Base-by-base conservation (phyloP, 2,329 filamentous ascomycete genomes). In the Ophiostoma populinum region DNA sequence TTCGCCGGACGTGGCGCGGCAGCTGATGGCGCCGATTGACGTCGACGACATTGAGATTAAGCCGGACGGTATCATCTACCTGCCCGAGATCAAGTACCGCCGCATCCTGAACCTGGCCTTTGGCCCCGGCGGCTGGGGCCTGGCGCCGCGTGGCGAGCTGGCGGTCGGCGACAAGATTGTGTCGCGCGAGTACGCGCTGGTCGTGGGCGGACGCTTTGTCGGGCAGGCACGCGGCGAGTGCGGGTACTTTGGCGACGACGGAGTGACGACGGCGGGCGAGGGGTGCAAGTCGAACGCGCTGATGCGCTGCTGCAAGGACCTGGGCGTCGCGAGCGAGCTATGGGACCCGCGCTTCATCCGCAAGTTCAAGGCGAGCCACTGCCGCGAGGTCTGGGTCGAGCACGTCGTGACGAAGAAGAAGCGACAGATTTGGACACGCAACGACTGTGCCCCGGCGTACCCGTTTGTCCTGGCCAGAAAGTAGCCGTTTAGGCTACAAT, bases 31-130 rank as follows among this genome's bases (percentile, higher is more conserved):
- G 38, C 73, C 75, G 2, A 53, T 92, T 10, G 59, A 72, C 36
- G 58, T 68, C 0, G 67, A 75, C 32, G 87, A 95, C 56, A 75
- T 98, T 37, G 90, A 98, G 62, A 79, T 98, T 52, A 98, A 98
- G 62, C 87, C 90, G 21, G 90, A 98, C 59, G 90, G 90, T 22
- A 87, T 98, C 46, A 63, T 95, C 40, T 98, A 95, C 54, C 63
- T 98, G 39, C 90, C 90, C 10, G 90, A 98, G 65, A 95, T 98
- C 63, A 94, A 95, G 61, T 98, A 98, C 59, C 65, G 90, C 29
- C 65, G 87, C 43, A 87, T 92, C 43, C 57, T 98, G 48, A 94
- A 95, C 55, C 63, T 66, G 48, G 83, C 85, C 0, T 98, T 98
- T 58, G 87, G 90, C 0, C 90, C 90, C 0, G 90, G 92, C 36